Evolutionary conservation across 495 filamentous ascomycete genomes (phyloP), one percentile per base, ranked within the genome.

Genomic region (Talaromyces stipitatus): DNA sequence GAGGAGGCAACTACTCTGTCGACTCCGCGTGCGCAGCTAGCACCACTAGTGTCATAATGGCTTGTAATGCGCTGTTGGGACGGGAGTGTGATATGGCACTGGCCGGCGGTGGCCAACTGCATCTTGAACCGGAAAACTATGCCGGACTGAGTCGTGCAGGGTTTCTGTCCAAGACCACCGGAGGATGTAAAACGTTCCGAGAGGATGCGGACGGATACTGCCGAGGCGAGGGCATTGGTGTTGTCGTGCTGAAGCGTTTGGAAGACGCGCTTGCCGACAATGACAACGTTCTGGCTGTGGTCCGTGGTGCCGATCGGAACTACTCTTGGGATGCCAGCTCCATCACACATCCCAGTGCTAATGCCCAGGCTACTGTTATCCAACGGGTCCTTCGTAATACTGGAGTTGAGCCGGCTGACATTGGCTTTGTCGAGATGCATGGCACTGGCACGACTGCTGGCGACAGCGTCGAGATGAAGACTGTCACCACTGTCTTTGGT

Each of bases 401-500:
- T 55, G 71, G 65, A 53, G 62, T 75, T 30, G 65, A 75, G 55
- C 69, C 74, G 1, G 68, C 69, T 54, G 70, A 73, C 48, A 64
- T 78, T 60, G 66, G 63, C 59, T 75, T 72, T 58, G 70, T 78
- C 6, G 74, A 78, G 62, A 76, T 76, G 74, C 74, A 78, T 62
- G 74, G 74, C 10, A 78, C 74, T 20, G 75, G 74, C 38, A 77
- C 74, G 23, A 69, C 74, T 41, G 68, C 72, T 57, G 67, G 76
- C 61, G 72, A 77, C 62, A 64, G 64, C 11, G 71, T 69, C 16
- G 73, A 77, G 57, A 74, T 78, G 68, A 71, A 67, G 4, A 71
- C 67, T 0, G 74, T 76, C 50, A 50, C 64, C 14, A 80, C 79
- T 55, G 76, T 81, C 23, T 89, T 89, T 60, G 86, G 85, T 3